Conservation (phyloP, 768 basidiomycete genomes). For the Pleurotus eryngii region DNA sequence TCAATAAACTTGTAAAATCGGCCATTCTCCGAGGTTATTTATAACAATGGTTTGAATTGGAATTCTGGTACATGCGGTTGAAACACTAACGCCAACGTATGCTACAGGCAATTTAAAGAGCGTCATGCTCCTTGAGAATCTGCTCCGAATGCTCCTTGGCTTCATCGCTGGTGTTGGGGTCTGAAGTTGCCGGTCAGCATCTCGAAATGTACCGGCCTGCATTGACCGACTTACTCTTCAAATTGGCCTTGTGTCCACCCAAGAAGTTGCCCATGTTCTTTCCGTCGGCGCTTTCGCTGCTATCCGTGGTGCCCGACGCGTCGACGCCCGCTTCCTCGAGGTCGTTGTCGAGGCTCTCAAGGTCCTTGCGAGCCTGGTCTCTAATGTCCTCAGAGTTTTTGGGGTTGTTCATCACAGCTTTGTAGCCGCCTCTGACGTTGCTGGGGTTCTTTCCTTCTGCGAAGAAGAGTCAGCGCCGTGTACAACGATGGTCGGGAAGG, state of each 20-base stretch:
- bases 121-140: neutral
- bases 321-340: neutral
- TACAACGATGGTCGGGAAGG: neutral
- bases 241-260: conserved; percentile 6
- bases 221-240: neutral
- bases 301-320: neutral
- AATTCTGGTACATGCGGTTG: neutral
- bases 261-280: conserved; percentile 5
- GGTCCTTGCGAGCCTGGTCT: neutral
- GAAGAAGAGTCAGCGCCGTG: neutral
- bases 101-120: neutral
- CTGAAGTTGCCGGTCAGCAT: neutral
- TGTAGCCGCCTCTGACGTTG: neutral
- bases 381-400: conserved; percentile 1
- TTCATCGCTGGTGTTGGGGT: conserved; percentile 2
- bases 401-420: conserved; percentile 1
- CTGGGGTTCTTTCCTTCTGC: neutral
- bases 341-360: neutral
- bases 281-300: neutral
- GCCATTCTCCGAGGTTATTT: too few relatives aligned
- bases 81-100: neutral
- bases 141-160: neutral
- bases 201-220: neutral
- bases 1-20: too few relatives aligned
- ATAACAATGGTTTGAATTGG: too few relatives aligned